Conservation (phyloP, 83 land plant species). For the Thuja plicata region DNA sequence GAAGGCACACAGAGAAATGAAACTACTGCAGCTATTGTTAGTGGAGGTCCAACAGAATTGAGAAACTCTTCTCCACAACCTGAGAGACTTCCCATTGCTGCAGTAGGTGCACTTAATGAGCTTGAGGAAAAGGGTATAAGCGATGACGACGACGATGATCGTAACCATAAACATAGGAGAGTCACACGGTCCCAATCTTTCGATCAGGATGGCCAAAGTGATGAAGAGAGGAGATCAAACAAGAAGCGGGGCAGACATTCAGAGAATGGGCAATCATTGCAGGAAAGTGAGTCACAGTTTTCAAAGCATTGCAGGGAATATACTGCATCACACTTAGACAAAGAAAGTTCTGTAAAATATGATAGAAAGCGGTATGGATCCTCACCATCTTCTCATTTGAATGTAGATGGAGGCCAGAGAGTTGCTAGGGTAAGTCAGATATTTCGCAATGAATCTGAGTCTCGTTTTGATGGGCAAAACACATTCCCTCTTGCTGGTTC, state of each 20-base stretch:
- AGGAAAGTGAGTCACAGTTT: conserved; percentile 45
- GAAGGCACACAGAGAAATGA: conserved; percentile 23
- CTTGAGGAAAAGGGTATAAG: conserved; percentile 67
- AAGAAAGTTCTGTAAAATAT: conserved; percentile 33
- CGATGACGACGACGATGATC: conserved; percentile 93
- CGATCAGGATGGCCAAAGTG: conserved; percentile 45
- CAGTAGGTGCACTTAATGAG: conserved; percentile 33
- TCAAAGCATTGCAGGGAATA: conserved; percentile 29
- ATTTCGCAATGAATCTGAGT: conserved; percentile 33
- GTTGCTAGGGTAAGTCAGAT: conserved; percentile 32
- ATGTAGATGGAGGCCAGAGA: conserved; percentile 35
- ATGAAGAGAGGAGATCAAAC: conserved; percentile 29
- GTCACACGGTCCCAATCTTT: conserved; percentile 68
- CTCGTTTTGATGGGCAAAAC: conserved; percentile 32
- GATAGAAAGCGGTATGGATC: conserved; percentile 45
- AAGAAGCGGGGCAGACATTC: conserved; percentile 48
- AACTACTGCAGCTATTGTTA: conserved; percentile 11
- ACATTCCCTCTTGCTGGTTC: conserved; percentile 22
- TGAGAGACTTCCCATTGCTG: conserved; percentile 17
- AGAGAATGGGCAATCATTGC: conserved; percentile 55
- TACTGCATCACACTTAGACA: conserved; percentile 25
- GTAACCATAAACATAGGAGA: conserved; percentile 93
- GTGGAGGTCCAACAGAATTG: conserved; percentile 20
- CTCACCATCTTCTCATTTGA: conserved; percentile 26
- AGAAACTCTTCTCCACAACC: conserved; percentile 18